Evolutionary conservation across 176 grass and related monocot species (phyloP), one percentile per base, ranked within the genome.

Genomic region (Phoenix dactylifera): DNA sequence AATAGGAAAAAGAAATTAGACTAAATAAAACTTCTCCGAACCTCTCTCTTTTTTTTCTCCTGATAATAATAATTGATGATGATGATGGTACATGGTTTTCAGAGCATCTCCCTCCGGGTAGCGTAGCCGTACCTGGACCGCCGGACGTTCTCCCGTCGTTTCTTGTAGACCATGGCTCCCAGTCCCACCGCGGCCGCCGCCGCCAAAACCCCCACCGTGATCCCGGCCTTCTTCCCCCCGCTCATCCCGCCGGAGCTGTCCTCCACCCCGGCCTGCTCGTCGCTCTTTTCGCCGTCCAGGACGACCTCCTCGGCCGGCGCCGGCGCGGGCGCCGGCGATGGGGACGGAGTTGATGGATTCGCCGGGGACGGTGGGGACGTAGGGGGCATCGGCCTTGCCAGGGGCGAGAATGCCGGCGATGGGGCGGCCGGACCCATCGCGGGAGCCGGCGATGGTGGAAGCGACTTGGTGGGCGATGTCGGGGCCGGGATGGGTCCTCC

Each of bases 81-180:
- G 29, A 30, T 6, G 29, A 30, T 6, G 29, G 5, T 6, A 4
- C 5, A 30, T 0, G 28, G 56, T 16, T 59, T 6, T 85, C 69
- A 95, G 63, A 84, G 67, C 32, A 96, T 73, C 78, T 96, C 87
- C 16, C 84, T 52, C 12, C 87, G 75, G 53, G 83, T 70, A 15
- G 75, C 71, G 87, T 91, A 87, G 9, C 80, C 72, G 76, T 91
- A 91, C 77, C 78, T 85, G 65, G 87, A 84, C 24, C 83, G 67
- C 29, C 80, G 83, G 81, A 90, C 77, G 75, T 96, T 96, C 61
- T 82, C 80, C 52, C 68, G 74, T 53, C 91, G 78, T 75, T 72
- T 96, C 70, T 71, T 76, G 81, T 80, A 96, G 3, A 87, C 68
- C 17, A 79, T 44, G 6, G 24, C 58, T 20, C 49, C 83, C 17